These are phyloP conservation scores for Cercospora zeae-maydis DNA, from an alignment of 2,329 filamentous ascomycete species.

Conservation along the genomic window DNA sequence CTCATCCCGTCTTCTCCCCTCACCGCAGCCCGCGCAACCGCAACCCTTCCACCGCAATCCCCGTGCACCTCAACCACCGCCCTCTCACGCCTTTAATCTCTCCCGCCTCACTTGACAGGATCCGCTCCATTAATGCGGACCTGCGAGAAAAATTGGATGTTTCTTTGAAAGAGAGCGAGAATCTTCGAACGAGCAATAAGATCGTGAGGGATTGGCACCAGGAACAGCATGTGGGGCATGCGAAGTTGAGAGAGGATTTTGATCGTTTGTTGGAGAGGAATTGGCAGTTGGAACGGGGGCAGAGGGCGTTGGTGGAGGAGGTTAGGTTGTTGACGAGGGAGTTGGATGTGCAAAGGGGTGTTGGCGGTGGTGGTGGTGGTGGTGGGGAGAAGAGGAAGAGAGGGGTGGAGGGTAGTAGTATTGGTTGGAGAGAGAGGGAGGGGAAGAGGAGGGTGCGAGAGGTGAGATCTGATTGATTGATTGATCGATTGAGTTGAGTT, in stretches of 20 bases:
- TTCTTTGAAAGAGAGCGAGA: not conserved
- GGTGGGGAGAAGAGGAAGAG: not conserved
- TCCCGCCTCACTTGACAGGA: not conserved
- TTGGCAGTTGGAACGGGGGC: not conserved
- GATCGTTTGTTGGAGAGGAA: constrained; percentile 6
- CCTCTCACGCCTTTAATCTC: not conserved
- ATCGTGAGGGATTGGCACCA: not conserved
- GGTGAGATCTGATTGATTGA: not conserved
- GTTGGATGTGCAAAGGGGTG: not conserved
- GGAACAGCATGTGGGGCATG: not conserved
- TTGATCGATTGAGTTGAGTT: not conserved
- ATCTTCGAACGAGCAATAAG: not conserved
- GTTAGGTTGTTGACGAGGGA: not conserved
- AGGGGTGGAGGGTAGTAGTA: not conserved
- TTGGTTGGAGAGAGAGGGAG: not conserved
- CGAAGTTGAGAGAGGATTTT: constrained; percentile 1
- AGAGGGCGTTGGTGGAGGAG: not conserved
- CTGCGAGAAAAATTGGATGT: not conserved
- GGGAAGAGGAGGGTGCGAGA: not conserved
- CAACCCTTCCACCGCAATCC: not conserved
- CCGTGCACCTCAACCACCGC: not conserved
- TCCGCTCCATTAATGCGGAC: not conserved
- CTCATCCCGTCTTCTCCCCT: not conserved
- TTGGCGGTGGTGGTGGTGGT: not conserved
- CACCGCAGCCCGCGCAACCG: not conserved